Conservation (phyloP, 2,329 filamentous ascomycete genomes). For the Rhinocladiella similis region DNA sequence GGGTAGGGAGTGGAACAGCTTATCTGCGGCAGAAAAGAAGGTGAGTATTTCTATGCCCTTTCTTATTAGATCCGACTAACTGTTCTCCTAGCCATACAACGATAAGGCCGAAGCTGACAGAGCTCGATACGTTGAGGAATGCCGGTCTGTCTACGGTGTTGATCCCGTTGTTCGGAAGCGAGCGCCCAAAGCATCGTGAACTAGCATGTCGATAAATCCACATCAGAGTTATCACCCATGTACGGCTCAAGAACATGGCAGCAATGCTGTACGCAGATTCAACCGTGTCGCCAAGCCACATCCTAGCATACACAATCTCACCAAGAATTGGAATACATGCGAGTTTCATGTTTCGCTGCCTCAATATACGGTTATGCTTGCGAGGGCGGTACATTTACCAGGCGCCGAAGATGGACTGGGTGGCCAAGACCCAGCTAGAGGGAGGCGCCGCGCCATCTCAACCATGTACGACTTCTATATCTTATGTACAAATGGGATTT, state of each 20-base stretch:
- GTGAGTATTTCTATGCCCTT: slow-evolving; percentile 31
- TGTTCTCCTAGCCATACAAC: slow-evolving; percentile 31
- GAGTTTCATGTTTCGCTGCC: too few species aligned
- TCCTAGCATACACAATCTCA: too few species aligned
- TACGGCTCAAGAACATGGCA: too few species aligned
- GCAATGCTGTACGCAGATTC: too few species aligned
- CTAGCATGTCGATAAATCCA: neutral
- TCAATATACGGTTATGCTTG: too few species aligned
- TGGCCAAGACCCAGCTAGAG: neutral
- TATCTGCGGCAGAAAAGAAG: slow-evolving; percentile 40
- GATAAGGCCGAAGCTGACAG: slow-evolving; percentile 31
- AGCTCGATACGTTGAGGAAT: slow-evolving; percentile 38
- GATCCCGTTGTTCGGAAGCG: slow-evolving; percentile 13
- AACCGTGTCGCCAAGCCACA: too few species aligned
- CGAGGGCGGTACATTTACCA: too few species aligned
- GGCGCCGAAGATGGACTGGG: too few species aligned
- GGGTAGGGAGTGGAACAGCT: slow-evolving; percentile 48
- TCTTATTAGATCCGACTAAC: neutral
- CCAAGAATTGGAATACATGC: too few species aligned
- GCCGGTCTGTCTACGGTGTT: slow-evolving; percentile 38
- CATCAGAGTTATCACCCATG: too few species aligned
- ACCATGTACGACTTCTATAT: neutral
- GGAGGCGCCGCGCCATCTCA: too few species aligned
- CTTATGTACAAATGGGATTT: neutral
- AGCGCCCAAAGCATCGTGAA: neutral